Conservation (phyloP, 805 yeast species). For the Candida tallmaniae region DNA sequence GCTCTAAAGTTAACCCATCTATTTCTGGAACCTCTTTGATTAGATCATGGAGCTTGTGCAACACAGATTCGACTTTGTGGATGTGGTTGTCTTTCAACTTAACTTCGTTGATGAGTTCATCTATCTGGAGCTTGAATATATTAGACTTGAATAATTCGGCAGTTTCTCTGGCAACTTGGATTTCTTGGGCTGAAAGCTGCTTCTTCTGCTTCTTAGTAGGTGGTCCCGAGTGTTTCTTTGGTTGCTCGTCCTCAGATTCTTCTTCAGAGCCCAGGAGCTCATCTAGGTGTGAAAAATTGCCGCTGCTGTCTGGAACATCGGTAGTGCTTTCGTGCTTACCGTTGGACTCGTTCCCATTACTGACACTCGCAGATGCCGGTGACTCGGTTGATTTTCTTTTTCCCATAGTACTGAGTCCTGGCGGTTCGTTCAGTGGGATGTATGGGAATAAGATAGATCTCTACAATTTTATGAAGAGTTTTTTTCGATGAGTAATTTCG, state of each 20-base stretch:
- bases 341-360: too few relatives aligned
- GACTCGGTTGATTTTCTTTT: conserved; percentile 8
- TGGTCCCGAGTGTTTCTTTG: conserved; percentile 8
- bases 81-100: conserved; percentile 67
- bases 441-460: neutral
- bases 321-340: too few relatives aligned
- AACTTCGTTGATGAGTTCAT: conserved; percentile 80
- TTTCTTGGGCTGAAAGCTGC: conserved; percentile 67
- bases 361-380: too few relatives aligned
- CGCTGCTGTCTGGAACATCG: too few relatives aligned
- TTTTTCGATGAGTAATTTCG: conserved; percentile 1
- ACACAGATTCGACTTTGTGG: conserved; percentile 62
- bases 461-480: neutral
- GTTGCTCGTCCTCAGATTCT: conserved; percentile 10
- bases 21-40: conserved; percentile 62
- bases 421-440: neutral
- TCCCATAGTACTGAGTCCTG: conserved; percentile 9
- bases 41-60: conserved; percentile 67
- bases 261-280: too few relatives aligned
- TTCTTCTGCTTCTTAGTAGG: conserved; percentile 32
- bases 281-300: too few relatives aligned
- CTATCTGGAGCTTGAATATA: conserved; percentile 92
- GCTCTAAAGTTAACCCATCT: conserved; percentile 46
- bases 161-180: conserved; percentile 88
- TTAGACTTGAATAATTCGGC: conserved; percentile 93